phyloP scores from a whole-genome alignment of 2,329 filamentous ascomycete species.

The Alternaria atra region DNA sequence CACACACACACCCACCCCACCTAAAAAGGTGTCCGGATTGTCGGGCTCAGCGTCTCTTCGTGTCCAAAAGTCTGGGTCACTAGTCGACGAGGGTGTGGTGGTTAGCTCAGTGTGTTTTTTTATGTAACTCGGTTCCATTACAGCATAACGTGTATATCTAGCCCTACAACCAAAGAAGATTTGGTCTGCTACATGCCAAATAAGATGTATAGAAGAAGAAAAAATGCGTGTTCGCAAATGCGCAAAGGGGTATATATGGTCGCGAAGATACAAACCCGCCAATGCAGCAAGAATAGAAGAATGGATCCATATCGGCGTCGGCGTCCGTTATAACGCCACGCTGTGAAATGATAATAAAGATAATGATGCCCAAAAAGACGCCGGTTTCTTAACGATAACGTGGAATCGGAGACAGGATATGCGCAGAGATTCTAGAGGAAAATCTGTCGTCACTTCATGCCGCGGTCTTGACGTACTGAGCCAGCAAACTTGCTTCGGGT shows the following conservation, averaged over 20 bases:
- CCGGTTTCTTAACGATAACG: background rate
- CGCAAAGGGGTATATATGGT: slow-evolving; percentile 9
- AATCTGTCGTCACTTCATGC: slow-evolving; percentile 8
- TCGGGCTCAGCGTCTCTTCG: background rate
- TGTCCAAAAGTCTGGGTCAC: background rate
- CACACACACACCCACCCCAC: background rate
- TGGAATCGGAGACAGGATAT: background rate
- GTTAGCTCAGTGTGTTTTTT: background rate
- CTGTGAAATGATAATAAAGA: background rate
- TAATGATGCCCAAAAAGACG: background rate
- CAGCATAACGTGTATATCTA: slow-evolving; percentile 1
- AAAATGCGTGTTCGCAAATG: background rate
- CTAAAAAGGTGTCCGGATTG: background rate
- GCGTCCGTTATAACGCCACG: background rate
- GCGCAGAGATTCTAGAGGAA: background rate
- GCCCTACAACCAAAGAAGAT: slow-evolving; percentile 1
- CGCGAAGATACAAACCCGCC: slow-evolving; percentile 1
- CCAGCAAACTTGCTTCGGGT: slow-evolving; percentile 33
- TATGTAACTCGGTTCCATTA: background rate
- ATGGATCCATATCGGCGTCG: background rate
- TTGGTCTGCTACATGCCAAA: background rate
- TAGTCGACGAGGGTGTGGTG: background rate
- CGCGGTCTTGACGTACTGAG: slow-evolving; percentile 26
- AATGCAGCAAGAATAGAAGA: background rate
- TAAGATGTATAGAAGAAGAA: background rate